Percentiles rank a stretch among this genome's conserved stretches.
Evolutionary conservation across 2,329 filamentous ascomycete genomes (phyloP).

Genomic region (Coniochaeta ligniaria): DNA sequence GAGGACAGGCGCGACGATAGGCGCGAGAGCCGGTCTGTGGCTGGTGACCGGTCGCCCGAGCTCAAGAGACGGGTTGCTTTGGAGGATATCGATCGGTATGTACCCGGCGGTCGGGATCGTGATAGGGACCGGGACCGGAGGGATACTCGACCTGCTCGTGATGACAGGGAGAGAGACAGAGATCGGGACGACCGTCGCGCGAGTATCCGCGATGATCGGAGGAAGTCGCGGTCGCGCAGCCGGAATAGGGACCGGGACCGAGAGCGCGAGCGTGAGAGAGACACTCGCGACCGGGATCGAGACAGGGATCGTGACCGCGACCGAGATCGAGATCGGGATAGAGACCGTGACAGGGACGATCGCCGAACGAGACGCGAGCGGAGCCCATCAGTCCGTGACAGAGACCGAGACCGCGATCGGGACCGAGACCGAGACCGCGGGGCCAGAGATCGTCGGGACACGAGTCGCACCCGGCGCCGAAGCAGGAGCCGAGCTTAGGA

Average conservation of each 20-base stretch:
- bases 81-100: slow-evolving; percentile 40
- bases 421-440: slow-evolving; percentile 7
- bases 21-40: slow-evolving; percentile 4
- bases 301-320: slow-evolving; percentile 4
- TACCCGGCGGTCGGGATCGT: slow-evolving; percentile 25
- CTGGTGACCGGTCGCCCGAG: slow-evolving; percentile 36
- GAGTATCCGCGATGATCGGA: neutral
- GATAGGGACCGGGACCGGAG: slow-evolving; percentile 20
- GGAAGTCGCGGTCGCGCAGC: slow-evolving; percentile 2
- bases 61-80: slow-evolving; percentile 28
- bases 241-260: neutral
- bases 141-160: slow-evolving; percentile 5
- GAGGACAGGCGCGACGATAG: slow-evolving; percentile 34
- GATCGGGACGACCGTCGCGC: slow-evolving; percentile 5
- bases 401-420: slow-evolving; percentile 10
- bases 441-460: slow-evolving; percentile 14
- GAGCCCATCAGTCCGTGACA: slow-evolving; percentile 10
- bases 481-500: slow-evolving; percentile 18
- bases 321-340: slow-evolving; percentile 6
- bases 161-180: slow-evolving; percentile 6
- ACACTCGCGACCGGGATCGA: neutral
- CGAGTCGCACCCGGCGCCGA: slow-evolving; percentile 9
- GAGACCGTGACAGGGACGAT: slow-evolving; percentile 3
- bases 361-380: neutral
- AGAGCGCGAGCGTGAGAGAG: neutral